Base-by-base conservation (phyloP, 768 basidiomycete species). In the Boletus pseudo-olivaceus region DNA sequence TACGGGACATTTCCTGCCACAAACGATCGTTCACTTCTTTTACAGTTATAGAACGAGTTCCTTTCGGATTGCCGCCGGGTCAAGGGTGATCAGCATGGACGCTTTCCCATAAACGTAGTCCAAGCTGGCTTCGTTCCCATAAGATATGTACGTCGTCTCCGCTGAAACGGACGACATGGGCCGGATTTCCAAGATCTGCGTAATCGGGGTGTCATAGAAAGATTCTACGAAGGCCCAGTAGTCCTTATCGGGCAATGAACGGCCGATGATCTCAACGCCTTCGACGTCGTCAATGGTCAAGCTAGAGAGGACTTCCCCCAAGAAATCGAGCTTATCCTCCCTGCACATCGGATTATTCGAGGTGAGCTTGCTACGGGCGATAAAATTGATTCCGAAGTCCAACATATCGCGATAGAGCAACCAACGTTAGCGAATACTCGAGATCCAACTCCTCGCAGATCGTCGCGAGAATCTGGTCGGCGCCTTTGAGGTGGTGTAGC, bases 391-490 rank as follows among this genome's bases (percentile, higher is more conserved):
- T 12, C 5, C 20, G 3, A 1, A 4, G 3, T 4, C 8, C 14
- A 19, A 2, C 20, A 35, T 17, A 9, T 15, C 1, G 5, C 15
- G 12, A 20, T 30, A 23, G 33, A 29, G 39, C 15, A 42, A 15
- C n/a, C 15, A 42, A 15, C n/a, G 17, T 49, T 26, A 35, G 2
- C 3, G 40, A 49, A 35, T 17, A 7, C n/a, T 5, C 32, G n/a
- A 35, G 53, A 27, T n/a, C 17, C 19, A 53, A 7, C 11, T 47
- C 45, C 12, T 50, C 40, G 29, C 48, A 54, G 3, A 44, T 20
- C 12, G 9, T 23, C 12, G 48, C 35, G 6, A 54, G 41, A n/a
- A 39, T 11, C 9, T 41, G 27, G 29, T 54, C 53, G 7, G 35
- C n/a, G 4, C 53, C 47, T 38, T 50, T 54, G 15, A 55, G 37